Base-by-base conservation (phyloP, 192 early-diverging fungal species). In the Coemansia sp. region DNA sequence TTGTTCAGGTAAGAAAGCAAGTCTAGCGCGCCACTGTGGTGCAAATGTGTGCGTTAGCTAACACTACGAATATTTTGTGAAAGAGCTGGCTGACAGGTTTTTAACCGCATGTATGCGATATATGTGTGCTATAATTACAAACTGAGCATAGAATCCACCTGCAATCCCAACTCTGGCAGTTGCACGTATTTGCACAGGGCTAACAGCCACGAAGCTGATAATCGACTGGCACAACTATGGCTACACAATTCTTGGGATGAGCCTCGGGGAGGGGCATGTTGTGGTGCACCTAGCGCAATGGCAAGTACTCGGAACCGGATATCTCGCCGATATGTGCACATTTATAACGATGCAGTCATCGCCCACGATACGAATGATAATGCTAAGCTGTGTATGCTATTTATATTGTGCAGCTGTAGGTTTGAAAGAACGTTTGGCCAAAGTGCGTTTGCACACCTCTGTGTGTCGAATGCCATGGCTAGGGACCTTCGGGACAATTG, bases 141-240 rank as follows among this genome's bases (percentile, higher is more conserved):
- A 11, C 34, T 36, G 34, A 41, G 15, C 17, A 17, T 41, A 80
- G 96, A 98, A 95, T 67, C 96, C 95, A 30, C 95, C 96, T 8
- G 87, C 95, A 3, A 90, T 98, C 58, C 96, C 96, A 2, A 97
- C 94, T 7, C 83, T 98, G 52, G 34, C 86, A 4, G 82, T 97
- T 59, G 91, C 84, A 33, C 92, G 89, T 25, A 50, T 88, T 4
- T 80, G 90, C 13, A 79, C 83, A 29, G 83, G 84, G 55, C 20
- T 92, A 23, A 84, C 86, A n/a, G 79, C 86, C 28, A 75, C 87
- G 17, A 80, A 80, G 48, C 74, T 98, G 5, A 81, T 97, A 45
- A 92, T 98, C 42, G 96, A 98, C 74, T 98, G 96, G 96, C 96
- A 98, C 68, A 98, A 98, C 74, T 95, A 94, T 71, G 96, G 95